Conservation (phyloP, 2,329 filamentous ascomycete species). For the Pyrenophora seminiperda region DNA sequence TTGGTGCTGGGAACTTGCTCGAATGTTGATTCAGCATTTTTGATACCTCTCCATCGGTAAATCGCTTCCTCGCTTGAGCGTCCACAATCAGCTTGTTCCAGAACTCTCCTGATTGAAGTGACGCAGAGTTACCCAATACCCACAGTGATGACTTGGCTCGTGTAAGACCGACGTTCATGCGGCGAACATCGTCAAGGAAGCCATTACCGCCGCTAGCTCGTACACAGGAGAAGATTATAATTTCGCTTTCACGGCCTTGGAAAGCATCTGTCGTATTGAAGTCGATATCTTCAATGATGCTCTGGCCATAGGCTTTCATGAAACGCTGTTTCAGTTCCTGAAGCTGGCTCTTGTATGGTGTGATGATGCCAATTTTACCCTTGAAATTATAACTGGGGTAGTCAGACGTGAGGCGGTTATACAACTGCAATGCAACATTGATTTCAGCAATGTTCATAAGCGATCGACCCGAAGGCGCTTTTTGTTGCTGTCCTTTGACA, state of each 20-base stretch:
- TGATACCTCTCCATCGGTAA: slow-evolving; percentile 71
- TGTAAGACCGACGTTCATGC: slow-evolving; percentile 98
- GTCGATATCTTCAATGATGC: slow-evolving; percentile 79
- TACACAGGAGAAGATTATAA: slow-evolving; percentile 99
- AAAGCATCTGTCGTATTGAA: slow-evolving; percentile 99
- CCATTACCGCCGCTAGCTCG: slow-evolving; percentile 94
- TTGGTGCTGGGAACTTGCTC: slow-evolving; percentile 45
- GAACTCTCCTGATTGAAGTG: slow-evolving; percentile 84
- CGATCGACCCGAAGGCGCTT: slow-evolving; percentile 82
- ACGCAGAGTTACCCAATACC: slow-evolving; percentile 91
- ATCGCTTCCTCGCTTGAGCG: slow-evolving; percentile 73
- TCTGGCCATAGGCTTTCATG: slow-evolving; percentile 70
- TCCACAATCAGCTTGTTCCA: slow-evolving; percentile 88
- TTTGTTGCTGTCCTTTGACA: slow-evolving; percentile 83
- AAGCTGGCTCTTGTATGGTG: slow-evolving; percentile 94
- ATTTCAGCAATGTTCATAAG: slow-evolving; percentile 88
- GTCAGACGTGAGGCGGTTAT: slow-evolving; percentile 76
- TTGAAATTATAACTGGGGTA: slow-evolving; percentile 70
- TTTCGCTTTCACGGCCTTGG: slow-evolving; percentile 93
- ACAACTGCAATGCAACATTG: slow-evolving; percentile 83
- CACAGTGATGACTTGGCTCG: slow-evolving; percentile 95
- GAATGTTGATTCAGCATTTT: slow-evolving; percentile 61
- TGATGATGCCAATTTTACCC: slow-evolving; percentile 94
- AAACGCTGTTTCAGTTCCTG: slow-evolving; percentile 80
- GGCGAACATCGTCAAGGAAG: slow-evolving; percentile 96